Evolutionary conservation across 345 rosid genomes (phyloP).

Genomic region (Microcos paniculata): DNA sequence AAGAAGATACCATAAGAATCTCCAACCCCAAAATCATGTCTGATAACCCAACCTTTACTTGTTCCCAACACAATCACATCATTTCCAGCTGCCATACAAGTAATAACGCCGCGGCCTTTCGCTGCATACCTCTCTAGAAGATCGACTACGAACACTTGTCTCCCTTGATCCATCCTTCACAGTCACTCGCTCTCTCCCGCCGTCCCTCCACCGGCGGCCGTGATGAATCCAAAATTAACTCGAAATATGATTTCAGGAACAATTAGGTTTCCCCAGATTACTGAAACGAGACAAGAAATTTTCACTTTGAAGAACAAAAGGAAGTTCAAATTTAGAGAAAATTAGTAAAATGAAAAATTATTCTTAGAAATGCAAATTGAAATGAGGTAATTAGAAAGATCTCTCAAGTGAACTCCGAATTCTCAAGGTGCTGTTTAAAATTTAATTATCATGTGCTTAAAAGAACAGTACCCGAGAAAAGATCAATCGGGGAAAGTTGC

Average conservation of each 20-base stretch:
- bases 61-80: slow-evolving; percentile 93
- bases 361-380: background rate
- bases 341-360: background rate
- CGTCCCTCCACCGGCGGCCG: background rate
- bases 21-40: slow-evolving; percentile 88
- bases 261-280: background rate
- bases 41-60: slow-evolving; percentile 90
- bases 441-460: too few species aligned
- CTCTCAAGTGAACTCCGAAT: slow-evolving; percentile 4
- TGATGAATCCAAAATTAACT: background rate
- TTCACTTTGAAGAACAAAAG: background rate
- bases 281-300: background rate
- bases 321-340: background rate
- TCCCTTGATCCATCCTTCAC: slow-evolving; percentile 59
- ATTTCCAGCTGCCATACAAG: slow-evolving; percentile 97
- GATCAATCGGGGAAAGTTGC: background rate
- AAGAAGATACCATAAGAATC: slow-evolving; percentile 57
- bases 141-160: slow-evolving; percentile 87
- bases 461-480: background rate
- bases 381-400: background rate
- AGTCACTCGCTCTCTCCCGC: slow-evolving; percentile 1
- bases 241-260: background rate
- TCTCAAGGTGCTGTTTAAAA: too few species aligned
- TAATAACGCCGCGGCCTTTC: slow-evolving; percentile 80
- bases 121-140: slow-evolving; percentile 88